A percentile compares a stretch with the other conserved stretches of the same genome.
phyloP scores from a whole-genome alignment of 805 yeast genomes.

The Lipomyces sp. region DNA sequence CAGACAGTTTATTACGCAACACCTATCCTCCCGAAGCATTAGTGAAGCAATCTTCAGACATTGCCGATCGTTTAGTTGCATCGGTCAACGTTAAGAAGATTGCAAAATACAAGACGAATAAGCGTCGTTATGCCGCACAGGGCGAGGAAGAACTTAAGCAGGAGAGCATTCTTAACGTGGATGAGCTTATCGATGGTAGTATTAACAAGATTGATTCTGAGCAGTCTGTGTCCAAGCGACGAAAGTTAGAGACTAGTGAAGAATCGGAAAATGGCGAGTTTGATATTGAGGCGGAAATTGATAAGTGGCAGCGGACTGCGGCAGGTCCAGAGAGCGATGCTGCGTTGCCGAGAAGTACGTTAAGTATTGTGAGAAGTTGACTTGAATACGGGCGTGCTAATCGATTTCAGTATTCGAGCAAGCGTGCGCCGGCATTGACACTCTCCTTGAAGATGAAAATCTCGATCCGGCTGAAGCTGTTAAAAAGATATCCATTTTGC shows the following conservation, averaged over 20 bases:
- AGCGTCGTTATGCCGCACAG: conserved; percentile 18
- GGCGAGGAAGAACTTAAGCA: conserved; percentile 15
- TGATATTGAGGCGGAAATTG: conserved; percentile 20
- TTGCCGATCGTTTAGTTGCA: conserved; percentile 17
- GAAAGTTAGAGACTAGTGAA: background rate
- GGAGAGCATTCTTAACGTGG: conserved; percentile 15
- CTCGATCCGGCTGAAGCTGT: conserved; percentile 3
- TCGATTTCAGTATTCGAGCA: conserved; percentile 4
- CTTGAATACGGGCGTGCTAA: background rate
- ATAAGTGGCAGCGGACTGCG: conserved; percentile 14
- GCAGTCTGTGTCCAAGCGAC: conserved; percentile 2
- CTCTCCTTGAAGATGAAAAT: conserved; percentile 6
- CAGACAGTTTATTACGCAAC: conserved; percentile 11
- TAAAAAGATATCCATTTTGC: conserved; percentile 10
- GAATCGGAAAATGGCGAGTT: conserved; percentile 1
- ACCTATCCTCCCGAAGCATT: conserved; percentile 19
- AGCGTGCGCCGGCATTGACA: conserved; percentile 8
- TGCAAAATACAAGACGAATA: conserved; percentile 24
- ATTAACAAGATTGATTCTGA: background rate
- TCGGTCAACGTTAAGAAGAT: conserved; percentile 26
- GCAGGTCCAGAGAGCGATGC: conserved; percentile 14
- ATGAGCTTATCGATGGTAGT: conserved; percentile 16
- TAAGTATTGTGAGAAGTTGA: background rate
- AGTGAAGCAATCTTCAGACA: conserved; percentile 13
- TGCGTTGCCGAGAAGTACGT: conserved; percentile 9